A percentile compares a stretch with the other conserved stretches of the same genome.
Conservation (phyloP, 495 filamentous ascomycete genomes). For the Penicillium diatomitis region DNA sequence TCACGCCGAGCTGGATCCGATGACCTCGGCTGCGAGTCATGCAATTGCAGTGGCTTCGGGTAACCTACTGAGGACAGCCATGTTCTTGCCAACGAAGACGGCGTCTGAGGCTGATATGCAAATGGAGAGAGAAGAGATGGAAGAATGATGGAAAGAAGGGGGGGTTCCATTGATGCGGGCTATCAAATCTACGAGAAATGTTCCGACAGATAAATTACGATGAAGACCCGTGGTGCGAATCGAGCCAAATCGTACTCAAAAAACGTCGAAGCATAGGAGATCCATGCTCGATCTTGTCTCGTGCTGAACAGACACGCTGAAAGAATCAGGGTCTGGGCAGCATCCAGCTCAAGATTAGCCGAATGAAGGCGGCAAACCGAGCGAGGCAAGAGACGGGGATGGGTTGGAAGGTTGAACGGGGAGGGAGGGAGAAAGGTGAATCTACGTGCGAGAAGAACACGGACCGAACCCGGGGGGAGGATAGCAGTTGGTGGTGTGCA, state of each 20-base stretch:
- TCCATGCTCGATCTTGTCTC: constrained; percentile 40
- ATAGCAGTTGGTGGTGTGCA: constrained; percentile 4
- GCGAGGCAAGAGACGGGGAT: constrained; percentile 45
- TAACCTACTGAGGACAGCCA: too few species aligned
- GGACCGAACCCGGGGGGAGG: background rate
- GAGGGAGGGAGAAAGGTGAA: too few species aligned
- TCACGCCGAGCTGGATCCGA: too few species aligned
- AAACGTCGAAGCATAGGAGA: constrained; percentile 28
- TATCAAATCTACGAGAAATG: constrained; percentile 15
- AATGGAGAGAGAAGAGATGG: too few species aligned
- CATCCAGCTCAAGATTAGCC: constrained; percentile 52
- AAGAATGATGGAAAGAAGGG: too few species aligned
- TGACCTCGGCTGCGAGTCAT: too few species aligned
- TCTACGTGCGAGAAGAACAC: too few species aligned
- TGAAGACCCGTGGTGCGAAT: constrained; percentile 27
- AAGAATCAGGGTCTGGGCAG: constrained; percentile 14
- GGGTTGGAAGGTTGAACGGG: background rate
- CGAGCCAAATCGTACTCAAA: constrained; percentile 48
- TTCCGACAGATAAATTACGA: constrained; percentile 48
- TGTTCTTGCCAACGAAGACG: too few species aligned
- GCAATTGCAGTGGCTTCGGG: too few species aligned
- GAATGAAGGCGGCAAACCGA: constrained; percentile 38
- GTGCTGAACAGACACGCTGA: constrained; percentile 20
- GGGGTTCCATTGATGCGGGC: background rate
- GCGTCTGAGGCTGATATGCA: too few species aligned